These are phyloP conservation scores for Passalora sequoiae DNA, from an alignment of 2,329 filamentous ascomycete species.

Conservation along the genomic window DNA sequence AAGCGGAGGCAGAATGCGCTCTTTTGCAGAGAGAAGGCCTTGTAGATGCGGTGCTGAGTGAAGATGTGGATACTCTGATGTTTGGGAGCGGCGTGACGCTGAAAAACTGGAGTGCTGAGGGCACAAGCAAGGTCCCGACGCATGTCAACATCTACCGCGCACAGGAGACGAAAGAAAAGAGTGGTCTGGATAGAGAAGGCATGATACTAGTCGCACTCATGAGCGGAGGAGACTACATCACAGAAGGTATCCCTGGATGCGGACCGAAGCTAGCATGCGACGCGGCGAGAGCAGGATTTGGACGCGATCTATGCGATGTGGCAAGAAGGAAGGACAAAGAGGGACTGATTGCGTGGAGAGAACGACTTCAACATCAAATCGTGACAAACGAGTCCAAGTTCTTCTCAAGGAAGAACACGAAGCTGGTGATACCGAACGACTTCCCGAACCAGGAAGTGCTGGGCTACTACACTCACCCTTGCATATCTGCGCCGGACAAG, in stretches of 20 bases:
- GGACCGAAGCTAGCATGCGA: constrained; percentile 85
- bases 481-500: constrained; percentile 61
- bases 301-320: constrained; percentile 64
- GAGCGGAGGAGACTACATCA: constrained; percentile 91
- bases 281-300: constrained; percentile 83
- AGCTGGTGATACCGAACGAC: constrained; percentile 66
- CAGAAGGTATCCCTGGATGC: constrained; percentile 80
- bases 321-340: constrained; percentile 51
- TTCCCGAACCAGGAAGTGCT: constrained; percentile 79
- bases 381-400: constrained; percentile 75
- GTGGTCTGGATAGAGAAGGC: constrained; percentile 70
- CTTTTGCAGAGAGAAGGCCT: constrained; percentile 73
- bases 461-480: constrained; percentile 81
- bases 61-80: constrained; percentile 73
- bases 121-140: constrained; percentile 63
- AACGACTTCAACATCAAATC: constrained; percentile 67
- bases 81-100: constrained; percentile 20
- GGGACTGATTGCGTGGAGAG: constrained; percentile 65
- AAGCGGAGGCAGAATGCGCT: constrained; percentile 94
- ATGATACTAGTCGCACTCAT: constrained; percentile 94
- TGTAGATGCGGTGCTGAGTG: constrained; percentile 88
- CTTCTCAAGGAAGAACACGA: constrained; percentile 71
- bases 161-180: constrained; percentile 49
- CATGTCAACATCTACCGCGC: constrained; percentile 80
- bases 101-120: constrained; percentile 71